phyloP scores from a whole-genome alignment of 1,284 basidiomycete species.

The Naganishia sp. region DNA sequence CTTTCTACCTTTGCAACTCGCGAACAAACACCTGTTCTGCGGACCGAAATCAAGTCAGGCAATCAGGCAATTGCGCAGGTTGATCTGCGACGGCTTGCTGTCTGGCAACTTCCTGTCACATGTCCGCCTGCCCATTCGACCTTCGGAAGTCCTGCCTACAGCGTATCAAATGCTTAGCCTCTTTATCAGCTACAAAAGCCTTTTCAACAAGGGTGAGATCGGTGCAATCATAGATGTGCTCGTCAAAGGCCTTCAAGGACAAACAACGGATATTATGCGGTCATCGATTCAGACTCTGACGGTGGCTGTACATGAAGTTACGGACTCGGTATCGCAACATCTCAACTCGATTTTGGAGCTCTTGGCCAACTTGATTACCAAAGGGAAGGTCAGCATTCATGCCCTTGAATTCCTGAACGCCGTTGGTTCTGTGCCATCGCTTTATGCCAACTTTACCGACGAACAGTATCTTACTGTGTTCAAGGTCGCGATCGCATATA shows the following conservation, averaged over 20 bases:
- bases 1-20: constrained; percentile 85
- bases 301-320: constrained; percentile 85
- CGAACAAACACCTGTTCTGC: constrained; percentile 96
- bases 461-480: constrained; percentile 92
- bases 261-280: constrained; percentile 29
- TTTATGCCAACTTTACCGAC: constrained; percentile 92
- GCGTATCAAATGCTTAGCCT: constrained; percentile 87
- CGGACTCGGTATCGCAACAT: constrained; percentile 76
- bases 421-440: constrained; percentile 72
- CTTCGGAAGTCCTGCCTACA: constrained; percentile 81
- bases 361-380: constrained; percentile 92
- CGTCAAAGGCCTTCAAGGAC: constrained; percentile 67
- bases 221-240: constrained; percentile 80
- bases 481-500: constrained; percentile 90
- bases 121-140: constrained; percentile 58
- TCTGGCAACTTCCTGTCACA: constrained; percentile 54
- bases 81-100: constrained; percentile 44
- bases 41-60: constrained; percentile 73
- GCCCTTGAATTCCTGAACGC: constrained; percentile 91
- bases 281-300: constrained; percentile 84
- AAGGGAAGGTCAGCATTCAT: constrained; percentile 88
- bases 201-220: constrained; percentile 66
- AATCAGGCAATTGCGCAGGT: constrained; percentile 66
- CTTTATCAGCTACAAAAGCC: constrained; percentile 81
- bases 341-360: constrained; percentile 81